A percentile compares a stretch with the other conserved stretches of the same genome.
These are phyloP conservation scores for Thalassiosira hispida DNA, from an alignment of 352 stramenopile genomes.

Conservation along the genomic window DNA sequence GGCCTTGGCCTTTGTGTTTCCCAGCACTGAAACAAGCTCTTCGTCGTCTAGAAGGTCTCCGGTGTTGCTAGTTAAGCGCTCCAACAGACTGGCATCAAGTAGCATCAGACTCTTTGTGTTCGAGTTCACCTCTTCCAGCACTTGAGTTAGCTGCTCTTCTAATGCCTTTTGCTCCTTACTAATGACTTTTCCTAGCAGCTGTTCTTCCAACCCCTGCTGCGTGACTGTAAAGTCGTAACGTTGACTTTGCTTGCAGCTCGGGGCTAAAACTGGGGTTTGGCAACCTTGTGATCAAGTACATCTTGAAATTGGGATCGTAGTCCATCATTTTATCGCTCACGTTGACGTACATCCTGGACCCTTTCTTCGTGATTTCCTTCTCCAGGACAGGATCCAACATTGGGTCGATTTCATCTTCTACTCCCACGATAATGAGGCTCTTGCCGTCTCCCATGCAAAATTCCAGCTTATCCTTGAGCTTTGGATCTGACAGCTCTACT, in stretches of 20 bases:
- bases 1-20: constrained; percentile 98
- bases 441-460: constrained; percentile 97
- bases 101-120: constrained; percentile 97
- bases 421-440: constrained; percentile 92
- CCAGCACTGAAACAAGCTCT: constrained; percentile 97
- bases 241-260: constrained; percentile 98
- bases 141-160: constrained; percentile 97
- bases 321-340: constrained; percentile 99
- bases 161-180: constrained; percentile 97
- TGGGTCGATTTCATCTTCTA: constrained; percentile 98
- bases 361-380: constrained; percentile 96
- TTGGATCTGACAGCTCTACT: constrained; percentile 91
- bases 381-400: constrained; percentile 98
- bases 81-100: constrained; percentile 94
- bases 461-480: constrained; percentile 98
- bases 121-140: constrained; percentile 97
- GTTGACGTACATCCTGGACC: constrained; percentile 96
- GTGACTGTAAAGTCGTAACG: constrained; percentile 98
- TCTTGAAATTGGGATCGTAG: constrained; percentile 95
- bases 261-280: constrained; percentile 97
- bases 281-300: constrained; percentile 98
- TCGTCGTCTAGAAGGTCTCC: constrained; percentile 98
- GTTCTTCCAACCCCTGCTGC: constrained; percentile 93
- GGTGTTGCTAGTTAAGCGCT: constrained; percentile 95
- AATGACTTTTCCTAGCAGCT: constrained; percentile 97